A percentile compares a stretch with the other conserved stretches of the same genome.
These are phyloP conservation scores for Rhododendron molle DNA, from an alignment of 148 eudicot genomes.

Conservation along the genomic window DNA sequence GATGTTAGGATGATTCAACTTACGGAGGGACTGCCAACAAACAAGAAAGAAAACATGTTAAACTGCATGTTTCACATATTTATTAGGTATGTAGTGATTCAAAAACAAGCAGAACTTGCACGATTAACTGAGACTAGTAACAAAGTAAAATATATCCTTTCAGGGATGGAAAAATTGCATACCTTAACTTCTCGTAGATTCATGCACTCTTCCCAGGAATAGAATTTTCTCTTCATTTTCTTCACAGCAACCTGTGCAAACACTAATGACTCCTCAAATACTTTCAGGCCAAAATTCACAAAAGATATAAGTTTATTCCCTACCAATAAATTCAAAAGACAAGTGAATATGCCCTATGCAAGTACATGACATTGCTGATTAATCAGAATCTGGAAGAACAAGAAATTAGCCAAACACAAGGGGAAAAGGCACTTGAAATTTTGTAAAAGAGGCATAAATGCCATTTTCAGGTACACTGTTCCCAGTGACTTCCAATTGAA, in stretches of 20 bases:
- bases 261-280: conserved; percentile 9
- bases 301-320: neutral
- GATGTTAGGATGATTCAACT: conserved; percentile 86
- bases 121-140: neutral
- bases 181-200: conserved; percentile 96
- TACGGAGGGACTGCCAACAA: conserved; percentile 63
- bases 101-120: neutral
- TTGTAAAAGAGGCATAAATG: neutral
- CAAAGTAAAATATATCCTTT: conserved; percentile 2
- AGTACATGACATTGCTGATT: neutral
- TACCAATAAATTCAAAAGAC: neutral
- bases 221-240: conserved; percentile 92
- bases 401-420: neutral
- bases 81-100: conserved; percentile 1
- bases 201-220: conserved; percentile 88
- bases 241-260: conserved; percentile 82
- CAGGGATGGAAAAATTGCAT: conserved; percentile 1
- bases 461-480: neutral
- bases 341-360: neutral
- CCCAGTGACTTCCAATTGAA: neutral
- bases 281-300: conserved; percentile 8
- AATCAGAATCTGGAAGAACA: neutral
- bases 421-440: neutral
- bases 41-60: conserved; percentile 6
- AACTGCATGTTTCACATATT: neutral